Evolutionary conservation across 129 eudicot species (phyloP), one percentile per base, ranked within the genome.

Genomic region (Flaveria linearis): DNA sequence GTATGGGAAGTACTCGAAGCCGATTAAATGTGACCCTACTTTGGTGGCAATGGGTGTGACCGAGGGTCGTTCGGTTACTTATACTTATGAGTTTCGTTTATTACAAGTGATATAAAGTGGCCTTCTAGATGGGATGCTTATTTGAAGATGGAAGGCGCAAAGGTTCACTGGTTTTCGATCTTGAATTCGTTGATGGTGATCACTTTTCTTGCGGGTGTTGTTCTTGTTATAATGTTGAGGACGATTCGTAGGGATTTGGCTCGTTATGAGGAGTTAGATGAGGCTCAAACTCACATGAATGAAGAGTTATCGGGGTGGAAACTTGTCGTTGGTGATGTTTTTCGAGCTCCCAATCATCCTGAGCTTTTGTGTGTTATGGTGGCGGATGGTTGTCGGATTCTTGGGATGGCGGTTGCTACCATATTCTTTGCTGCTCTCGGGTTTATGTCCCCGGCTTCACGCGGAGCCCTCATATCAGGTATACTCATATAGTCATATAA

Each of bases 181-280:
- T 74, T 84, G 70, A 84, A 84, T 71, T 84, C 87, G 6, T 71
- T 79, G n/a, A 84, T 84, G 87, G 84, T 84, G 70, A 79, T 84
- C 50, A 55, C 72, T 36, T 84, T 84, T 62, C 82, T 83, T n/a
- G 86, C 78, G 23, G 81, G 81, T 30, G 79, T 74, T 8, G 83
- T 83, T 50, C 74, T 84, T 41, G 81, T 79, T 23, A 83, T 79
- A 50, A 61, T 83, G 46, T 75, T 75, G 78, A 83, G 87, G 70
- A 83, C 84, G n/a, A 70, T 78, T 30, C 67, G 76, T 3, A 69
- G 87, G 22, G 87, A 84, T 80, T 56, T 84, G 87, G 81, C 84
- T 20, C 81, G 42, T 23, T 83, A 83, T 71, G 84, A 83, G 77
- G 87, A 75, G 71, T 15, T 83, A 7, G 80, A 83, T 10, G 86